Evolutionary conservation across 2,329 filamentous ascomycete species (phyloP).

Genomic region (Pyricularia sp.): DNA sequence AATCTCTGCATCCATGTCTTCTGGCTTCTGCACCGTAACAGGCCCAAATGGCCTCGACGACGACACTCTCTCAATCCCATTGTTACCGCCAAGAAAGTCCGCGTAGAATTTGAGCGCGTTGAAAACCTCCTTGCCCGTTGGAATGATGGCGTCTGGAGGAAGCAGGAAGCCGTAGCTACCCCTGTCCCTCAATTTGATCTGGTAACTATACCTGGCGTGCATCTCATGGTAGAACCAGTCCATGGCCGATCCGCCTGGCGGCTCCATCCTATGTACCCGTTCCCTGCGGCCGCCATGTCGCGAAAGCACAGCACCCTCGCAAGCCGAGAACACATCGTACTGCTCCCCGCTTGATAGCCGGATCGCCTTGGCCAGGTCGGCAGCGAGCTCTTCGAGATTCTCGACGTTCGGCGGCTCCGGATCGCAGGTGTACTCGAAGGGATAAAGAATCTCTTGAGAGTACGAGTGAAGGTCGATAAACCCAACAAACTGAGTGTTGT

Average conservation of each 20-base stretch:
- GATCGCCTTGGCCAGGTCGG: constrained; percentile 81
- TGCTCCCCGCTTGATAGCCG: constrained; percentile 62
- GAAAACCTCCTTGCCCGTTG: constrained; percentile 78
- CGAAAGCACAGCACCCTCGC: constrained; percentile 55
- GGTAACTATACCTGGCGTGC: constrained; percentile 71
- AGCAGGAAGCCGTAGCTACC: constrained; percentile 90
- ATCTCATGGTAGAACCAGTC: constrained; percentile 95
- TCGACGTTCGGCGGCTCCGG: constrained; percentile 72
- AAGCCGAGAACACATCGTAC: constrained; percentile 72
- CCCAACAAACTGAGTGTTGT: constrained; percentile 65
- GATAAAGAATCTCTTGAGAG: constrained; percentile 87
- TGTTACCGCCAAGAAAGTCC: constrained; percentile 61
- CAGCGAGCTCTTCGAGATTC: constrained; percentile 79
- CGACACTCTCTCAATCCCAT: constrained; percentile 41
- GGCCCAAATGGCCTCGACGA: neutral
- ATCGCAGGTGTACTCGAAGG: constrained; percentile 75
- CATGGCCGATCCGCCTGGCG: constrained; percentile 70
- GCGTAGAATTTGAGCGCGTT: constrained; percentile 75
- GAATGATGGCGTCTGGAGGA: constrained; percentile 74
- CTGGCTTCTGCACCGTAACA: neutral
- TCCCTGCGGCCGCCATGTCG: constrained; percentile 13
- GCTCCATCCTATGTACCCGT: constrained; percentile 43
- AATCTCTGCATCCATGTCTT: neutral
- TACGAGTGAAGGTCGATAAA: constrained; percentile 90
- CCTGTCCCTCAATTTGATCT: constrained; percentile 86